These are phyloP conservation scores for Trichoderma sp. DNA, from an alignment of 2,329 filamentous ascomycete species.

Conservation along the genomic window DNA sequence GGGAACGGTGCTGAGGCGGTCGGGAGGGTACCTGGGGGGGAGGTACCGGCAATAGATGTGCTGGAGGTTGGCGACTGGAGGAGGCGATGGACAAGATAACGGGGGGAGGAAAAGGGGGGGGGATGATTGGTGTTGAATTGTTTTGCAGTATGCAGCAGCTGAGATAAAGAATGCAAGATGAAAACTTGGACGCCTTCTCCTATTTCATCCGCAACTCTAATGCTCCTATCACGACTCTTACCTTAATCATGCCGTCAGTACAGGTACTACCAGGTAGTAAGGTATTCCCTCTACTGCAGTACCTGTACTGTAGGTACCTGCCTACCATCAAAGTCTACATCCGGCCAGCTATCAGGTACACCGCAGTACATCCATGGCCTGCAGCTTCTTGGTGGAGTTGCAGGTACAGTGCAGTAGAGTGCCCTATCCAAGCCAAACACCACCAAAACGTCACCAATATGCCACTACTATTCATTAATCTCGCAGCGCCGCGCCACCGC, in stretches of 20 bases:
- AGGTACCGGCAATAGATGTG: background rate
- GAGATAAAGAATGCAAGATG: no score
- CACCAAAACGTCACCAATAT: slow-evolving; percentile 7
- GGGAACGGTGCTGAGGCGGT: background rate
- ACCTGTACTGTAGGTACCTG: background rate
- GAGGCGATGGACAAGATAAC: background rate
- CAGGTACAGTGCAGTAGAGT: background rate
- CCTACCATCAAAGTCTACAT: background rate
- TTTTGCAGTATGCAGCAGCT: no score
- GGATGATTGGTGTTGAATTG: background rate
- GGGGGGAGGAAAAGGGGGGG: background rate
- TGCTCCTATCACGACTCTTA: no score
- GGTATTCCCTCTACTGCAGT: no score
- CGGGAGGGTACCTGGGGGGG: background rate
- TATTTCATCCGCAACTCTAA: background rate
- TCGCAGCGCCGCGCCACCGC: background rate
- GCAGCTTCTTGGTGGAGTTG: background rate
- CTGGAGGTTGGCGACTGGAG: background rate
- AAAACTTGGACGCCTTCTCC: background rate
- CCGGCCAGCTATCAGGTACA: background rate
- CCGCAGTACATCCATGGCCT: background rate
- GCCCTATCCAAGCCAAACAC: background rate
- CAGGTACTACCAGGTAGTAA: no score
- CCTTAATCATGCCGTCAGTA: background rate
- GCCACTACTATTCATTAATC: slow-evolving; percentile 12